A percentile compares a stretch with the other conserved stretches of the same genome.
Evolutionary conservation across 1,284 basidiomycete genomes (phyloP).

Genomic region (Golubevia sp.): DNA sequence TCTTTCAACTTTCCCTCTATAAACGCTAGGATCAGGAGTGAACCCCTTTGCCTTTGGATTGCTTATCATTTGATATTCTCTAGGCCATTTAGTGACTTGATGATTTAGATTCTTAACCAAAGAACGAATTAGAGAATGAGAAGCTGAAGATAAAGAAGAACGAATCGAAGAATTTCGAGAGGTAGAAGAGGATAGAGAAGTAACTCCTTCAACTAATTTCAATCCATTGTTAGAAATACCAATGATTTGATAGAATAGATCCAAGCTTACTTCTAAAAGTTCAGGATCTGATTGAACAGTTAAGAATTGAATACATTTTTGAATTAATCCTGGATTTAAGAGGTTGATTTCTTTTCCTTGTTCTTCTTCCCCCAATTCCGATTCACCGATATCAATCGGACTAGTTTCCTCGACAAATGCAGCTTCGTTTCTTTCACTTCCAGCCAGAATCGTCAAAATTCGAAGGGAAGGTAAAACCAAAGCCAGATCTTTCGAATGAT

Average conservation of each 20-base stretch:
- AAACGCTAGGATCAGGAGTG: too few relatives aligned
- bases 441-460: constrained; percentile 34
- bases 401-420: constrained; percentile 29
- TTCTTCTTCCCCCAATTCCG: too few relatives aligned
- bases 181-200: background rate
- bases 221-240: constrained; percentile 45
- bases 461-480: constrained; percentile 42
- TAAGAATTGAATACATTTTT: constrained; percentile 41
- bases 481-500: constrained; percentile 41
- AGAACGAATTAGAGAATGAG: too few relatives aligned
- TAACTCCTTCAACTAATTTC: constrained; percentile 16
- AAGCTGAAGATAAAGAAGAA: background rate
- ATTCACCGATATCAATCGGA: background rate
- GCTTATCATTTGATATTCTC: too few relatives aligned
- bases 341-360: background rate
- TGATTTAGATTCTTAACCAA: too few relatives aligned
- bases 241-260: constrained; percentile 48
- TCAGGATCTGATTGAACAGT: constrained; percentile 40
- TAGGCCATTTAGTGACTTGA: too few relatives aligned
- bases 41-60: too few relatives aligned
- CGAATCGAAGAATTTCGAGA: background rate
- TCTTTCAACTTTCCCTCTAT: too few relatives aligned
- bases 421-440: constrained; percentile 34
- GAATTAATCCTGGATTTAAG: constrained; percentile 23
- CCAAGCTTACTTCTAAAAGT: constrained; percentile 43